Conservation (phyloP, 2,329 filamentous ascomycete genomes). For the Fusarium sp. region DNA sequence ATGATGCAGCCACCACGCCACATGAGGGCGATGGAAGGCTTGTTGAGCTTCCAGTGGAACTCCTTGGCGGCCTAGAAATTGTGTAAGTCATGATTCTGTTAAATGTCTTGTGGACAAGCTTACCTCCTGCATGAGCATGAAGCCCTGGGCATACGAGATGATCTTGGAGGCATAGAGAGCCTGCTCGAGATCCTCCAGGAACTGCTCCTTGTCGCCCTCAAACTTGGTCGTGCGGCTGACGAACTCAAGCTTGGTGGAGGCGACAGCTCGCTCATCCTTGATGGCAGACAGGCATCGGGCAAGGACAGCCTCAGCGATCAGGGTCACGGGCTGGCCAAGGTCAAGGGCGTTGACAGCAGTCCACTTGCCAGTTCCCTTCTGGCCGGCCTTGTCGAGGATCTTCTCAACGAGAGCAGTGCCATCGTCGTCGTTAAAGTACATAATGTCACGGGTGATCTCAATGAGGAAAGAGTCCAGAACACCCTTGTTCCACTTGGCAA, state of each 20-base stretch:
- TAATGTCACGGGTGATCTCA: slow-evolving; percentile 98
- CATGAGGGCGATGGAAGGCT: slow-evolving; percentile 99
- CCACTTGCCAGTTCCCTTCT: slow-evolving; percentile 99
- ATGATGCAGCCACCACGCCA: slow-evolving; percentile 99
- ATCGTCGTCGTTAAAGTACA: slow-evolving; percentile 98
- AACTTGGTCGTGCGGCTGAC: slow-evolving; percentile 83
- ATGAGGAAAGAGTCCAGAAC: slow-evolving; percentile 99
- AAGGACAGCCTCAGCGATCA: slow-evolving; percentile 98
- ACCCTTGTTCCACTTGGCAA: slow-evolving; percentile 97
- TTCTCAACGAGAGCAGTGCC: slow-evolving; percentile 94
- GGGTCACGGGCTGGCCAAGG: slow-evolving; percentile 96
- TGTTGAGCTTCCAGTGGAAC: slow-evolving; percentile 99
- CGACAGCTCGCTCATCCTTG: slow-evolving; percentile 91
- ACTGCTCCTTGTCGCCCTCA: slow-evolving; percentile 89
- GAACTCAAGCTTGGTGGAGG: slow-evolving; percentile 80
- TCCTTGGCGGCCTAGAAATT: slow-evolving; percentile 84
- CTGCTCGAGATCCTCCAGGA: slow-evolving; percentile 98
- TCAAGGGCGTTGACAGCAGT: slow-evolving; percentile 99
- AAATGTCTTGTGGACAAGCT: slow-evolving; percentile 46
- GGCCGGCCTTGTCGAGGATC: slow-evolving; percentile 97
- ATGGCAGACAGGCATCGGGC: slow-evolving; percentile 92
- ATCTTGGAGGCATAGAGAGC: slow-evolving; percentile 99
- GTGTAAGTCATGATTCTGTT: slow-evolving; percentile 1
- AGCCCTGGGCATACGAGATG: slow-evolving; percentile 99
- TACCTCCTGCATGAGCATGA: slow-evolving; percentile 99